Evolutionary conservation across 371 early-diverging fungal genomes (phyloP).

Genomic region (Mucor indicus): DNA sequence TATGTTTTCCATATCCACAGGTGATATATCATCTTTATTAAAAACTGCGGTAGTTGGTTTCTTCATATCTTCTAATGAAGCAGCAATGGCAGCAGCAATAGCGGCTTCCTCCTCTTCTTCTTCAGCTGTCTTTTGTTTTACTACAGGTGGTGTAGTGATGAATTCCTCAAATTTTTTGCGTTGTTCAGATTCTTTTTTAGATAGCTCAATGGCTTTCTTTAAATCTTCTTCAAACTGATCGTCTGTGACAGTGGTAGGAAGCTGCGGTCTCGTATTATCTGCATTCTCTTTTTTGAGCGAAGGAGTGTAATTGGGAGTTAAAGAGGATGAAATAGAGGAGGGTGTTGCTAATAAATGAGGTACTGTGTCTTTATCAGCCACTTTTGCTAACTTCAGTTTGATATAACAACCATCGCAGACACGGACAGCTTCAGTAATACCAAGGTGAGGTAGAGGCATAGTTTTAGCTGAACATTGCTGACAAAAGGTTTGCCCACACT

Average conservation of each 20-base stretch:
- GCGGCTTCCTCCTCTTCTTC: slow-evolving; percentile 77
- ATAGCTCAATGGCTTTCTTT: slow-evolving; percentile 82
- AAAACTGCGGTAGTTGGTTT: slow-evolving; percentile 8
- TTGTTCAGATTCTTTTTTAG: slow-evolving; percentile 71
- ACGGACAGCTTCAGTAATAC: slow-evolving; percentile 84
- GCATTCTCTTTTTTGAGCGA: slow-evolving; percentile 1
- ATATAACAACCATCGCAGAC: slow-evolving; percentile 91
- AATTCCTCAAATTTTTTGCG: slow-evolving; percentile 6
- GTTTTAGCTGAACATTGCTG: slow-evolving; percentile 86
- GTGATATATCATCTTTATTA: slow-evolving; percentile 38
- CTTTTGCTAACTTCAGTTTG: slow-evolving; percentile 54
- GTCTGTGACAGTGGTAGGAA: slow-evolving; percentile 2
- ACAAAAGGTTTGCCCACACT: slow-evolving; percentile 93
- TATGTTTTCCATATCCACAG: slow-evolving; percentile 70
- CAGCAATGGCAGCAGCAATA: slow-evolving; percentile 89
- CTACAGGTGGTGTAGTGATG: slow-evolving; percentile 1
- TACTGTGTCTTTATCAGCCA: slow-evolving; percentile 13
- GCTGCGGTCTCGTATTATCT: not conserved
- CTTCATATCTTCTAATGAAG: slow-evolving; percentile 73
- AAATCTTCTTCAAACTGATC: slow-evolving; percentile 82
- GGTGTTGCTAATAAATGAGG: slow-evolving; percentile 13
- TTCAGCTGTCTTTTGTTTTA: not conserved
- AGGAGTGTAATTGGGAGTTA: slow-evolving; percentile 7
- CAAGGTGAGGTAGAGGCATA: slow-evolving; percentile 79
- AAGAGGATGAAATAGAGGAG: slow-evolving; percentile 18